Evolutionary conservation across 495 filamentous ascomycete species (phyloP).

Genomic region (Parmelia sp.): DNA sequence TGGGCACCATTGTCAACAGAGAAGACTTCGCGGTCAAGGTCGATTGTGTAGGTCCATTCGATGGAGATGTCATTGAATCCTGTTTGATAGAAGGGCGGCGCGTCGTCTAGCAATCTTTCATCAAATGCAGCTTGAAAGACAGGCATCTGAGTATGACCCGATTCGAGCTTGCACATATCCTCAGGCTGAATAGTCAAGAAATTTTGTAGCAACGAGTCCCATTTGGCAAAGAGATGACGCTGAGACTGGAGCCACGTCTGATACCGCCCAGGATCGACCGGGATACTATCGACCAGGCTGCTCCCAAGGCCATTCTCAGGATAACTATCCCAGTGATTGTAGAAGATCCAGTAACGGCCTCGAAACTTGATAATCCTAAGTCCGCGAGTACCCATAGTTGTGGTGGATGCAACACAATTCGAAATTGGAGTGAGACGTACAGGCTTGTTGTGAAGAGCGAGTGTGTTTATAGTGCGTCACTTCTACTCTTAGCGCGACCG

Average conservation of each 20-base stretch:
- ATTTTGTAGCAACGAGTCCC: slow-evolving; percentile 3
- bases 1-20: slow-evolving; percentile 20
- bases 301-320: slow-evolving; percentile 28
- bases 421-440: too few species aligned
- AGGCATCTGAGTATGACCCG: background rate
- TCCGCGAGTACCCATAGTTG: slow-evolving; percentile 27
- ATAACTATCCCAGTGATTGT: slow-evolving; percentile 33
- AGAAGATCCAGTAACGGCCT: slow-evolving; percentile 31
- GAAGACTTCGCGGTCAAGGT: slow-evolving; percentile 25
- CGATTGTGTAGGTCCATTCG: slow-evolving; percentile 17
- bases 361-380: slow-evolving; percentile 28
- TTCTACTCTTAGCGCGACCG: too few species aligned
- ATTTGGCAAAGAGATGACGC: slow-evolving; percentile 12
- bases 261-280: slow-evolving; percentile 26
- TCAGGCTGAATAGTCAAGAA: slow-evolving; percentile 9
- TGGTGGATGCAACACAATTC: background rate
- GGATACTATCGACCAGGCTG: slow-evolving; percentile 27
- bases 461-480: too few species aligned
- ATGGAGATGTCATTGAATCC: background rate
- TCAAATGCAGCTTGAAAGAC: slow-evolving; percentile 4
- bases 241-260: slow-evolving; percentile 17
- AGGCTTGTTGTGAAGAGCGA: too few species aligned
- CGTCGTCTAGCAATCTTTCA: background rate
- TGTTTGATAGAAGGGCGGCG: background rate
- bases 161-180: background rate